phyloP scores from a whole-genome alignment of 2,329 filamentous ascomycete genomes.

The Aspergillus nomiae region DNA sequence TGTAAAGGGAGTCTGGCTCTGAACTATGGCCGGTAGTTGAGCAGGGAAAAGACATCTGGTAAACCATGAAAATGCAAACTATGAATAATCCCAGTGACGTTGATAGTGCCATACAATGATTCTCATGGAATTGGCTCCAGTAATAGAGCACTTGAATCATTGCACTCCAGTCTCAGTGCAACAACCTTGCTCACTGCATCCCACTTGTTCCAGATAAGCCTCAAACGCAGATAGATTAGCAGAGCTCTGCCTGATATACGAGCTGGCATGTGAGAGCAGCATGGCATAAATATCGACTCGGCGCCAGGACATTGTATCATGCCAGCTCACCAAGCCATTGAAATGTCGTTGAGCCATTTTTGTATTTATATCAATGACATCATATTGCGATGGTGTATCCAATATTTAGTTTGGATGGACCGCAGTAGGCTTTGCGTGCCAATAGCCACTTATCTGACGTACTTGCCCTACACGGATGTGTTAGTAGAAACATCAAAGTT shows the following conservation, averaged over 20 bases:
- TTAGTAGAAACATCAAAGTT: not conserved
- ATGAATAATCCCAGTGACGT: not conserved
- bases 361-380: not conserved
- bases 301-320: not conserved
- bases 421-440: not conserved
- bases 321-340: not conserved
- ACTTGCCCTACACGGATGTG: conserved; percentile 44
- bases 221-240: conserved; percentile 3
- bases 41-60: not conserved
- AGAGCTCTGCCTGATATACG: not conserved
- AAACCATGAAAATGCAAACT: not conserved
- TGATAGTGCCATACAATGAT: not conserved
- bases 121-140: not conserved
- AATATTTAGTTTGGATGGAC: not conserved
- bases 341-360: not conserved
- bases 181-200: not conserved
- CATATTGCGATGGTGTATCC: not conserved
- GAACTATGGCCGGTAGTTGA: not conserved
- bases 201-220: not conserved
- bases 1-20: not conserved
- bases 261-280: not conserved
- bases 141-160: not conserved
- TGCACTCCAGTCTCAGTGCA: not conserved
- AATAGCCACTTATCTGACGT: conserved; percentile 43
- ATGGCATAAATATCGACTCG: not conserved